Conservation (phyloP, 805 yeast genomes). For the Cyberlindnera galapagoensis region DNA sequence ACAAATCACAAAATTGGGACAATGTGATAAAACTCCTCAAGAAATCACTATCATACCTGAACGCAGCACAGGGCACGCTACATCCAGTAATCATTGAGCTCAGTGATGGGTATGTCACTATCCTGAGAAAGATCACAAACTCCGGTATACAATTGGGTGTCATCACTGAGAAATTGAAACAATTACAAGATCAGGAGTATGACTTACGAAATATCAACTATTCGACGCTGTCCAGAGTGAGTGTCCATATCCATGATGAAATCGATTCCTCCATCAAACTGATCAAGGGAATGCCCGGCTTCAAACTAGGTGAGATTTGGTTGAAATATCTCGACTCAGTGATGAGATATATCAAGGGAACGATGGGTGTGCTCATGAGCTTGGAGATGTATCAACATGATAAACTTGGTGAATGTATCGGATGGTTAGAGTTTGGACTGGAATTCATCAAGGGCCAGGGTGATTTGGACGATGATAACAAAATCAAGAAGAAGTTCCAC, state of each 20-base stretch:
- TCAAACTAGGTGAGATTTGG: conserved; percentile 5
- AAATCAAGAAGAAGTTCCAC: conserved; percentile 13
- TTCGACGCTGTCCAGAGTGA: conserved; percentile 39
- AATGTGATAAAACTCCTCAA: conserved; percentile 16
- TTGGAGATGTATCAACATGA: conserved; percentile 39
- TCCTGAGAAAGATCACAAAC: neutral
- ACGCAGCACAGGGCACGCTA: neutral
- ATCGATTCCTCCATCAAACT: conserved; percentile 17
- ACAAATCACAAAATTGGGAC: conserved; percentile 7
- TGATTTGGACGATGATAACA: conserved; percentile 6
- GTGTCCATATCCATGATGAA: conserved; percentile 34
- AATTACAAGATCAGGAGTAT: neutral
- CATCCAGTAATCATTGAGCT: neutral
- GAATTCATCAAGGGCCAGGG: conserved; percentile 1
- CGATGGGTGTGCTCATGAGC: conserved; percentile 38
- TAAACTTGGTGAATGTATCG: conserved; percentile 40
- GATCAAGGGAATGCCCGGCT: conserved; percentile 3
- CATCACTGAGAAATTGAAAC: neutral
- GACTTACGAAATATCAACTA: conserved; percentile 17
- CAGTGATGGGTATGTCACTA: neutral
- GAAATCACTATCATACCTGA: conserved; percentile 8
- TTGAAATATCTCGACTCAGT: conserved; percentile 13
- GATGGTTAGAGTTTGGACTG: conserved; percentile 15
- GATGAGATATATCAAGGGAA: conserved; percentile 33
- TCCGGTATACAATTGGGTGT: neutral